Evolutionary conservation across 176 grass and related monocot genomes (phyloP).

Genomic region (Cymbopogon citratus): DNA sequence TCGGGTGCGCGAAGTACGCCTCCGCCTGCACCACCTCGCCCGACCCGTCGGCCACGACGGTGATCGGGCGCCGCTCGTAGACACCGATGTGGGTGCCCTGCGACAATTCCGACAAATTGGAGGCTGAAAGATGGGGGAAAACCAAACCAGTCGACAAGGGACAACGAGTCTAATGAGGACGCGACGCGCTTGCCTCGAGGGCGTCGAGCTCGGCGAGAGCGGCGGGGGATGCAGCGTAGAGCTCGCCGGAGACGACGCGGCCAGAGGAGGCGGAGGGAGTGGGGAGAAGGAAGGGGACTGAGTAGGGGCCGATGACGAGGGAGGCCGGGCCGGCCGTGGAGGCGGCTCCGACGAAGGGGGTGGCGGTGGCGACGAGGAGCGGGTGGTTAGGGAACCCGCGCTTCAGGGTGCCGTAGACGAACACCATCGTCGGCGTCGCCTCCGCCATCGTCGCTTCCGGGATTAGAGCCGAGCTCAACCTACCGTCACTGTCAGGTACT

Average conservation of each 20-base stretch:
- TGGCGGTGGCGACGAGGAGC: constrained; percentile 22
- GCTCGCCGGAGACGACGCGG: constrained; percentile 35
- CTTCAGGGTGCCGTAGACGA: constrained; percentile 84
- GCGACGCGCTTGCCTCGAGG: constrained; percentile 23
- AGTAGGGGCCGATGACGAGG: constrained; percentile 53
- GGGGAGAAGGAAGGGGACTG: constrained; percentile 56
- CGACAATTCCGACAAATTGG: neutral
- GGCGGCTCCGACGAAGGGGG: constrained; percentile 26
- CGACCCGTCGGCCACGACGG: constrained; percentile 14
- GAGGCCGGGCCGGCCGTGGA: constrained; percentile 26
- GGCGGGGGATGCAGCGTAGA: constrained; percentile 23
- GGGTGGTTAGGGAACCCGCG: constrained; percentile 61
- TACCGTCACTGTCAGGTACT: no score
- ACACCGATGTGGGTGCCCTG: constrained; percentile 60
- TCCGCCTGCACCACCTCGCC: constrained; percentile 31
- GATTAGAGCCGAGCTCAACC: neutral
- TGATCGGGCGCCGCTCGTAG: constrained; percentile 59
- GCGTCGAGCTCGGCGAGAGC: constrained; percentile 50
- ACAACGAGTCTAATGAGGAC: neutral
- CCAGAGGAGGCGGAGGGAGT: constrained; percentile 21
- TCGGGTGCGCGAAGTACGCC: constrained; percentile 74
- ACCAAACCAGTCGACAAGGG: neutral
- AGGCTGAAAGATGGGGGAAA: neutral
- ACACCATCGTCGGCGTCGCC: constrained; percentile 40
- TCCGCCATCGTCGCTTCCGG: neutral